These are phyloP conservation scores for Tuber microsphaerosporum DNA, from an alignment of 495 filamentous ascomycete genomes.

Conservation along the genomic window DNA sequence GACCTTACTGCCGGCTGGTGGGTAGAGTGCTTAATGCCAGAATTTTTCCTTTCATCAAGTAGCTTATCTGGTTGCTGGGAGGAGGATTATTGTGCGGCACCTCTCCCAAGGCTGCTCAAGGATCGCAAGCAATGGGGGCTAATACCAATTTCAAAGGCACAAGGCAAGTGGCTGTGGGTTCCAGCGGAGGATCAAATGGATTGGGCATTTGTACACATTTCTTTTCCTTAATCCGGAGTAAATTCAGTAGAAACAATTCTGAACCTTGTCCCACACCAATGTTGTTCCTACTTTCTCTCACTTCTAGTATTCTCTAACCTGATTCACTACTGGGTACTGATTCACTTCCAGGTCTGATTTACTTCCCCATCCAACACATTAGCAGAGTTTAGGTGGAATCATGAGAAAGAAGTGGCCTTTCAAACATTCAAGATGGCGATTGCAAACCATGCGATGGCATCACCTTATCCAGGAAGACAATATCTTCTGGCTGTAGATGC, in stretches of 20 bases:
- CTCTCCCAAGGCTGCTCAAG: not conserved
- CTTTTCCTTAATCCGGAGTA: not conserved
- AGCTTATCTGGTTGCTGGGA: not conserved
- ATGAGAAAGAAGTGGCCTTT: not conserved
- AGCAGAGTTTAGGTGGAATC: not conserved
- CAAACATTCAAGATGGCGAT: not conserved
- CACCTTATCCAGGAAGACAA: not conserved
- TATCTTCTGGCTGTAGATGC: not conserved
- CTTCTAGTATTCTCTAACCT: not conserved
- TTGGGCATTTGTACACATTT: not conserved
- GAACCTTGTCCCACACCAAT: too few relatives aligned
- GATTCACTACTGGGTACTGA: not conserved
- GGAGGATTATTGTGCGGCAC: not conserved
- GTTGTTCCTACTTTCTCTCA: not conserved
- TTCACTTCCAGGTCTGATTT: slow-evolving; percentile 1
- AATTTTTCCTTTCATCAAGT: not conserved
- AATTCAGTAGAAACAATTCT: too few relatives aligned
- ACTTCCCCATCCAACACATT: not conserved
- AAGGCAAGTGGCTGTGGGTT: not conserved
- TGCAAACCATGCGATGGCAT: not conserved
- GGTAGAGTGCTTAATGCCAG: not conserved
- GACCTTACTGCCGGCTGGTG: not conserved
- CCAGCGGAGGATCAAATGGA: not conserved
- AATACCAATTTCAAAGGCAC: not conserved
- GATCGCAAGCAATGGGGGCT: not conserved